Percentiles rank a stretch among this genome's conserved stretches.
phyloP scores from a whole-genome alignment of 2,329 filamentous ascomycete species.

The Fusarium illudens region DNA sequence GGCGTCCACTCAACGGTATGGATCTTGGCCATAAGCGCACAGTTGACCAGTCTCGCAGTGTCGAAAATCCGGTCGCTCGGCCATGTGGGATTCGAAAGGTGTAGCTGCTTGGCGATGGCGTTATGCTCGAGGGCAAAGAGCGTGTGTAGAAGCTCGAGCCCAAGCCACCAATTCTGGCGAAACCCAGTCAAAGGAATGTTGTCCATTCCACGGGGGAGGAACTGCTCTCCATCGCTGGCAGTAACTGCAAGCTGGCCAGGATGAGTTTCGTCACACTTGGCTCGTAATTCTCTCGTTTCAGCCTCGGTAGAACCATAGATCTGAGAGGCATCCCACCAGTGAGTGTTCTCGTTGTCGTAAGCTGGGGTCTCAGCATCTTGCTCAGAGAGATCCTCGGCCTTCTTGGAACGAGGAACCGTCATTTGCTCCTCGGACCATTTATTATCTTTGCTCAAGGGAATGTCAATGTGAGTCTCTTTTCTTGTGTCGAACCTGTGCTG shows the following conservation, averaged over 20 bases:
- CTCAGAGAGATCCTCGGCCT: neutral
- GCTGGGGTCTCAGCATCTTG: slow-evolving; percentile 13
- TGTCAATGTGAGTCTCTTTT: neutral
- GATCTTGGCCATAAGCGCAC: slow-evolving; percentile 26
- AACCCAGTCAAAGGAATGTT: slow-evolving; percentile 22
- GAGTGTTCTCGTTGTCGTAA: slow-evolving; percentile 21
- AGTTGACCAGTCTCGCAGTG: slow-evolving; percentile 8
- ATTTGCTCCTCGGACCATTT: slow-evolving; percentile 11
- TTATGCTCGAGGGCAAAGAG: slow-evolving; percentile 24
- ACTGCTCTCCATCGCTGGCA: neutral
- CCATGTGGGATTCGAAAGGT: slow-evolving; percentile 15
- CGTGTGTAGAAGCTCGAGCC: slow-evolving; percentile 19
- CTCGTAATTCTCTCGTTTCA: neutral
- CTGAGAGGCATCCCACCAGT: slow-evolving; percentile 26
- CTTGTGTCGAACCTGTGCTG: slow-evolving; percentile 5
- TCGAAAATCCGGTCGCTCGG: slow-evolving; percentile 19
- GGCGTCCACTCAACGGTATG: slow-evolving; percentile 29
- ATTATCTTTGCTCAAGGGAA: slow-evolving; percentile 4
- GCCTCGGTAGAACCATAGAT: slow-evolving; percentile 26
- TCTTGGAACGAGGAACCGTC: slow-evolving; percentile 11
- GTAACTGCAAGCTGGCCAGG: slow-evolving; percentile 7
- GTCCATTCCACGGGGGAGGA: slow-evolving; percentile 5
- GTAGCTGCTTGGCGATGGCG: slow-evolving; percentile 19
- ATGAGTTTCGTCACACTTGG: neutral
- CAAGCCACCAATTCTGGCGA: slow-evolving; percentile 26